Conservation (phyloP, 371 early-diverging fungal genomes). For the Rhizopus delemar region DNA sequence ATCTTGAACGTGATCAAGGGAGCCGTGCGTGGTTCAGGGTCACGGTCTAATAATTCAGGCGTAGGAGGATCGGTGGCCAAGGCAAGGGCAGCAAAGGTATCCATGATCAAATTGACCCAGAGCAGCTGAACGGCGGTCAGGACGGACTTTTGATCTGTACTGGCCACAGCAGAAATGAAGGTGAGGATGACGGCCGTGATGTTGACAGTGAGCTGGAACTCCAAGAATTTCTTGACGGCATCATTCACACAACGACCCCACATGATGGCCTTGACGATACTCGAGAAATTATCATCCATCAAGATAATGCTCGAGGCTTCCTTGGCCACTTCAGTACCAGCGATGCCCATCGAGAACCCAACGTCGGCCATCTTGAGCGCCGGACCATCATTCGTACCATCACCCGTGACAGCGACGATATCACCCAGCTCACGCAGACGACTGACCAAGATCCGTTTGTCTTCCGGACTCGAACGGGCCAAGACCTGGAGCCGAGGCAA, state of each 20-base stretch:
- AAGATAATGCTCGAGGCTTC: slow-evolving; percentile 73
- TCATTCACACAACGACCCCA: slow-evolving; percentile 78
- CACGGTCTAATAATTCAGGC: slow-evolving; percentile 51
- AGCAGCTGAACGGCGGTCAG: slow-evolving; percentile 70
- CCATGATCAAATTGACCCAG: slow-evolving; percentile 80
- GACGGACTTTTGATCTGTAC: slow-evolving; percentile 40
- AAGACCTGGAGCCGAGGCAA: slow-evolving; percentile 69
- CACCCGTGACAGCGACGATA: slow-evolving; percentile 78
- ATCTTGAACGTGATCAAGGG: slow-evolving; percentile 64
- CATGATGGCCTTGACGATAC: slow-evolving; percentile 69
- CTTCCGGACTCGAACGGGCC: slow-evolving; percentile 69
- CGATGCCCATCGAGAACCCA: slow-evolving; percentile 77
- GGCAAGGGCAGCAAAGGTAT: slow-evolving; percentile 71
- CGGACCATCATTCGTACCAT: slow-evolving; percentile 73
- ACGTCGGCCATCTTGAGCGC: slow-evolving; percentile 76
- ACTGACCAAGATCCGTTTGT: slow-evolving; percentile 66
- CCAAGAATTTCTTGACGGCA: slow-evolving; percentile 72
- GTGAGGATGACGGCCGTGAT: slow-evolving; percentile 64
- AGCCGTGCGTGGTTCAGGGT: slow-evolving; percentile 57
- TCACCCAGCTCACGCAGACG: slow-evolving; percentile 63
- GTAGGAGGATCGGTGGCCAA: slow-evolving; percentile 72
- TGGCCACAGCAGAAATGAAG: slow-evolving; percentile 57
- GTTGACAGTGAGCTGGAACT: slow-evolving; percentile 76
- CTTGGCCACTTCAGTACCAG: slow-evolving; percentile 77
- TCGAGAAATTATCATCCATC: slow-evolving; percentile 74